These are phyloP conservation scores for Anisodus acutangulus DNA, from an alignment of 257 asterid species.

Conservation along the genomic window DNA sequence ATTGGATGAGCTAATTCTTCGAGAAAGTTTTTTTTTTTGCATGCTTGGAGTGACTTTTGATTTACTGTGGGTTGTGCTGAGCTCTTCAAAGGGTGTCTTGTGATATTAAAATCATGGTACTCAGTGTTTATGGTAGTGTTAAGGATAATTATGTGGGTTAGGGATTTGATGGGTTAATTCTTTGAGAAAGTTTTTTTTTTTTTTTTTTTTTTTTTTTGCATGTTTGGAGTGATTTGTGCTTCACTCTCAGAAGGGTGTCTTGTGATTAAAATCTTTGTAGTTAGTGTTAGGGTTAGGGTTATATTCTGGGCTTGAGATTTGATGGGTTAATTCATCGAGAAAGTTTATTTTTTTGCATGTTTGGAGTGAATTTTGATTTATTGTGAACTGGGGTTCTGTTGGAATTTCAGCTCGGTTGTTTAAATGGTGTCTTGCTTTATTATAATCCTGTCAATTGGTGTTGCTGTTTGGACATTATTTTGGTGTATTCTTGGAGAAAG, in stretches of 20 bases:
- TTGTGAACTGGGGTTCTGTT: slow-evolving; percentile 7
- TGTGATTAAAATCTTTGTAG: slow-evolving; percentile 26
- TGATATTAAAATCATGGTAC: not conserved
- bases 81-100: not conserved
- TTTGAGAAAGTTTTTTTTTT: not conserved
- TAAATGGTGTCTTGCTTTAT: not conserved
- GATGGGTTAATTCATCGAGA: slow-evolving; percentile 22
- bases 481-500: slow-evolving; percentile 7
- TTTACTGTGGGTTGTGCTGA: slow-evolving; percentile 6
- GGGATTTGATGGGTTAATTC: not conserved
- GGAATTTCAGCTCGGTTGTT: slow-evolving; percentile 32
- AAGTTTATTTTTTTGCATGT: slow-evolving; percentile 22
- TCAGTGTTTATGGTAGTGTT: not conserved
- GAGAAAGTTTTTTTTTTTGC: slow-evolving; percentile 19
- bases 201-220: not conserved
- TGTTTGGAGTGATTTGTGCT: slow-evolving; percentile 30
- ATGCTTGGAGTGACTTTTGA: not conserved
- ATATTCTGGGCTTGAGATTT: slow-evolving; percentile 26
- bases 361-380: slow-evolving; percentile 9
- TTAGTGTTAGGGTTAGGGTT: slow-evolving; percentile 20
- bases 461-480: not conserved
- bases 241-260: slow-evolving; percentile 18
- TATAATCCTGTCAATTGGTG: not conserved
- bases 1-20: slow-evolving; percentile 23
- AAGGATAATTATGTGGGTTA: not conserved